phyloP scores from a whole-genome alignment of 371 early-diverging fungal species.

The Circinella umbellata region DNA sequence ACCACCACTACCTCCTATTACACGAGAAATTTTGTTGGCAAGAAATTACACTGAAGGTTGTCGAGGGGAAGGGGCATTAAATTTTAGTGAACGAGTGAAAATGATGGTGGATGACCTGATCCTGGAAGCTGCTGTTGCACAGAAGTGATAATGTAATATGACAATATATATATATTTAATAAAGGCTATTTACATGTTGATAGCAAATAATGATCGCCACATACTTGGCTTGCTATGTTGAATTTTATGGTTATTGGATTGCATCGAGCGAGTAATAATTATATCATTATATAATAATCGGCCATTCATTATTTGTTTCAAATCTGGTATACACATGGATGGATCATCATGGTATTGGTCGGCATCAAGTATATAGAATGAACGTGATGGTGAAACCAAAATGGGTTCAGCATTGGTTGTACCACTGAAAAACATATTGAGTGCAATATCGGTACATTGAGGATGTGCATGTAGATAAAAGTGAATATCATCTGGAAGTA shows the following conservation, averaged over 20 bases:
- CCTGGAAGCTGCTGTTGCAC: conserved; percentile 11
- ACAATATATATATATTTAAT: background rate
- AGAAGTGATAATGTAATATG: background rate
- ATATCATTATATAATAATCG: background rate
- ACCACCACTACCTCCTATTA: conserved; percentile 11
- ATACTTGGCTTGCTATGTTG: background rate
- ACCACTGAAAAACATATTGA: conserved; percentile 35
- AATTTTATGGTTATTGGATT: conserved; percentile 2
- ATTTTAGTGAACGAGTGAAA: conserved; percentile 18
- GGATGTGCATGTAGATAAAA: conserved; percentile 30
- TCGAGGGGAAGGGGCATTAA: conserved; percentile 14
- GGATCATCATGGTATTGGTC: background rate
- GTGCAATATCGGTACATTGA: conserved; percentile 27
- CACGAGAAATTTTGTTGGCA: conserved; percentile 20
- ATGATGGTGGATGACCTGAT: conserved; percentile 15
- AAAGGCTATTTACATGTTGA: conserved; percentile 4
- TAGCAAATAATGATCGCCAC: conserved; percentile 8
- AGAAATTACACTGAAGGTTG: conserved; percentile 6
- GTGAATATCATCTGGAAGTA: conserved; percentile 35
- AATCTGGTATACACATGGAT: conserved; percentile 4
- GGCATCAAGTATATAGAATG: conserved; percentile 5
- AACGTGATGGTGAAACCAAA: background rate
- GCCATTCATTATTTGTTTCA: background rate
- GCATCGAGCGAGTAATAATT: background rate
- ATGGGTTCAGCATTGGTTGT: conserved; percentile 18